Evolutionary conservation across 2,329 filamentous ascomycete species (phyloP).

Genomic region (Clarireedia hainanense): DNA sequence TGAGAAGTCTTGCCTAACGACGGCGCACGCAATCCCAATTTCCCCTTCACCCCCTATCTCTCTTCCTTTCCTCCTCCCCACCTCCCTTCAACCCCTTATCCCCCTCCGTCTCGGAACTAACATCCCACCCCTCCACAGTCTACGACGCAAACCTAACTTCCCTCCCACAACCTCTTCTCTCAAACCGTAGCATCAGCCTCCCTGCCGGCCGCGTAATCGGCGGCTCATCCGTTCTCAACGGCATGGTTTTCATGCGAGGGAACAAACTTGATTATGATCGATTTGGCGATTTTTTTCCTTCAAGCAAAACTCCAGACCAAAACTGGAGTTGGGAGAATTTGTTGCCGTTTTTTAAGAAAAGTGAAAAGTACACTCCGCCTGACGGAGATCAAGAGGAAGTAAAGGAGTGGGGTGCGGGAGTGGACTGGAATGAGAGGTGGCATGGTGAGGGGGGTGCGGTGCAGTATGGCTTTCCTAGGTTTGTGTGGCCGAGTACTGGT

Average conservation of each 20-base stretch:
- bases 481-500: slow-evolving; percentile 6
- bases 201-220: slow-evolving; percentile 29
- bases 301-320: slow-evolving; percentile 10
- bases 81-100: too few species aligned
- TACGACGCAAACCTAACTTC: slow-evolving; percentile 37
- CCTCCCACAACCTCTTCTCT: slow-evolving; percentile 29
- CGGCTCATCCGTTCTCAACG: slow-evolving; percentile 32
- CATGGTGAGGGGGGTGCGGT: background rate
- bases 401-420: background rate
- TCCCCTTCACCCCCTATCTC: slow-evolving; percentile 24
- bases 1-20: too few species aligned
- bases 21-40: slow-evolving; percentile 13
- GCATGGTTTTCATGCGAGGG: slow-evolving; percentile 21
- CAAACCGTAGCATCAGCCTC: slow-evolving; percentile 11
- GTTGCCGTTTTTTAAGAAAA: slow-evolving; percentile 24
- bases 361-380: slow-evolving; percentile 2
- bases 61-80: too few species aligned
- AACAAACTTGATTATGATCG: slow-evolving; percentile 28
- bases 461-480: background rate
- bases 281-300: slow-evolving; percentile 32
- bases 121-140: slow-evolving; percentile 19
- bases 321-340: slow-evolving; percentile 32
- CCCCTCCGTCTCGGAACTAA: background rate
- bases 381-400: background rate
- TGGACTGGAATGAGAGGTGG: slow-evolving; percentile 20